A percentile compares a stretch with the other conserved stretches of the same genome.
Conservation (phyloP, 768 basidiomycete genomes). For the Rhizopogon vulgaris region DNA sequence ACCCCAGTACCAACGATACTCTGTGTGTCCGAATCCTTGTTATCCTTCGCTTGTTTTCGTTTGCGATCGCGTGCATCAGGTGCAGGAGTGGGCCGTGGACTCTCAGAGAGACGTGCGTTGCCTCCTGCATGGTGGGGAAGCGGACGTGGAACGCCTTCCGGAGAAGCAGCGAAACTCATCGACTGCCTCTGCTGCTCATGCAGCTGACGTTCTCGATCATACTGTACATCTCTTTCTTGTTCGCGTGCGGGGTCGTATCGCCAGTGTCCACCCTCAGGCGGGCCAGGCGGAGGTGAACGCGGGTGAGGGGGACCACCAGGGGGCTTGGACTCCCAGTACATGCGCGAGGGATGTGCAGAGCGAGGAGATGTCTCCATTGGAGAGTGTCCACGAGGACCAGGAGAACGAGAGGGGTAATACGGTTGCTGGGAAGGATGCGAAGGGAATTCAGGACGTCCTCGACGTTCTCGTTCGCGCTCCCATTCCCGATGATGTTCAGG, state of each 20-base stretch:
- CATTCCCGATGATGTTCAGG: slow-evolving; percentile 45
- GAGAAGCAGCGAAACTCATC: slow-evolving; percentile 40
- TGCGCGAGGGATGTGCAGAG: slow-evolving; percentile 28
- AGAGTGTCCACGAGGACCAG: slow-evolving; percentile 34
- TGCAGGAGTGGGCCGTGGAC: slow-evolving; percentile 42
- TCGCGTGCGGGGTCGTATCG: slow-evolving; percentile 60
- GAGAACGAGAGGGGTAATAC: slow-evolving; percentile 29
- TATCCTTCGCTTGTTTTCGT: slow-evolving; percentile 40
- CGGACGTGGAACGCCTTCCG: slow-evolving; percentile 31
- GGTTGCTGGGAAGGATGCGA: slow-evolving; percentile 24
- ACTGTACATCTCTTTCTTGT: slow-evolving; percentile 44
- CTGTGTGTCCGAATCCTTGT: slow-evolving; percentile 35
- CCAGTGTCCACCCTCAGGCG: slow-evolving; percentile 39
- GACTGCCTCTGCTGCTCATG: slow-evolving; percentile 30
- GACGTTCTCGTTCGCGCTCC: slow-evolving; percentile 35
- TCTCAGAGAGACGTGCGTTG: slow-evolving; percentile 50
- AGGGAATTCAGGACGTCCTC: slow-evolving; percentile 35
- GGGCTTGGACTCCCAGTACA: slow-evolving; percentile 63
- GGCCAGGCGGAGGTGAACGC: slow-evolving; percentile 30
- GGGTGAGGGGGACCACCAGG: slow-evolving; percentile 23
- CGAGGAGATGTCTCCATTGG: slow-evolving; percentile 63
- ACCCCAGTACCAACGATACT: slow-evolving; percentile 19
- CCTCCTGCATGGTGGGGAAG: slow-evolving; percentile 24
- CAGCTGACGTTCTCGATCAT: slow-evolving; percentile 23
- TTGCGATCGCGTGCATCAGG: slow-evolving; percentile 42